phyloP scores from a whole-genome alignment of 345 rosid genomes.

The Hibiscus tridactylites region DNA sequence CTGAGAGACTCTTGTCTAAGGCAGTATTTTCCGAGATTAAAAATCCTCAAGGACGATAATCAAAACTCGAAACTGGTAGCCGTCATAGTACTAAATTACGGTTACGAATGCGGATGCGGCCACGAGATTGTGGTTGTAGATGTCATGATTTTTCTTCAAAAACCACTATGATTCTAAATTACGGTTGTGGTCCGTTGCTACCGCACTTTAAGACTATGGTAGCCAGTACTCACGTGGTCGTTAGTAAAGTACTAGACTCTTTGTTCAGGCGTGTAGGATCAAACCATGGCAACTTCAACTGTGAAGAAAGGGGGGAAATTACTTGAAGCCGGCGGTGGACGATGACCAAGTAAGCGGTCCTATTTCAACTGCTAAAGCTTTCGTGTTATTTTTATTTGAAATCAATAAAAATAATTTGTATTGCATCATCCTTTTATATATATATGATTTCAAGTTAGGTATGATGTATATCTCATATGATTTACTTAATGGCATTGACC shows the following conservation, averaged over 20 bases:
- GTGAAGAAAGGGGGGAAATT: background rate
- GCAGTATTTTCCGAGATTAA: constrained; percentile 6
- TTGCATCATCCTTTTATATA: background rate
- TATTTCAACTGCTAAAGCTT: background rate
- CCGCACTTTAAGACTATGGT: too few species aligned
- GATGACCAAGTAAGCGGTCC: background rate
- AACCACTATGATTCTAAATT: too few species aligned
- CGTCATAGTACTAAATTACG: too few species aligned
- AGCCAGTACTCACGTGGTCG: background rate
- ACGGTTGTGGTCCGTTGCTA: too few species aligned
- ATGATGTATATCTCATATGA: too few species aligned
- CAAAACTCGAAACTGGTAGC: background rate
- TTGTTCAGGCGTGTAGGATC: background rate
- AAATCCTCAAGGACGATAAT: constrained; percentile 11
- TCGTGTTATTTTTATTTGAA: background rate
- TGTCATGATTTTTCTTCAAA: too few species aligned
- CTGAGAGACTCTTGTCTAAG: background rate
- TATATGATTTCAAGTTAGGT: background rate
- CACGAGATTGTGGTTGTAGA: too few species aligned
- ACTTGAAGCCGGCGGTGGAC: background rate
- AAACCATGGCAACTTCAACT: background rate
- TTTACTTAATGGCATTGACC: too few species aligned
- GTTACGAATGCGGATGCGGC: too few species aligned
- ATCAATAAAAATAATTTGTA: background rate
- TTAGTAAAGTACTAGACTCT: background rate